Conservation (phyloP, 1,139 yeast genomes). For the Petasospora fabianii region DNA sequence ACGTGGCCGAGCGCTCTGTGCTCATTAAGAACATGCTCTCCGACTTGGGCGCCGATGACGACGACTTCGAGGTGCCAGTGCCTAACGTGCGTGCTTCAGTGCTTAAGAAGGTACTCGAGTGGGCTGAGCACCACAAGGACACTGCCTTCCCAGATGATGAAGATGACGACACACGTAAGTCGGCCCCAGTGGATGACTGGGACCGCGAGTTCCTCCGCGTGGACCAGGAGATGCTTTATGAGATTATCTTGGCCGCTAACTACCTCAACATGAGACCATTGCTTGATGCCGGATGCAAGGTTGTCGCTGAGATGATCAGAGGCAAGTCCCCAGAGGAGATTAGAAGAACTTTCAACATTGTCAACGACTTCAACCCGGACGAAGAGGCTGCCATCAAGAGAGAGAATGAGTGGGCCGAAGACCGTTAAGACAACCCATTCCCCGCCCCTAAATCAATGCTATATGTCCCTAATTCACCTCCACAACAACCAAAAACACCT, state of each 20-base stretch:
- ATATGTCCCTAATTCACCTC: not conserved
- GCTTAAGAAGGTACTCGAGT: conserved; percentile 85
- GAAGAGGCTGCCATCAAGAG: conserved; percentile 97
- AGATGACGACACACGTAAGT: conserved; percentile 76
- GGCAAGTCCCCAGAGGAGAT: conserved; percentile 96
- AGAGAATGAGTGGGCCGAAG: conserved; percentile 99
- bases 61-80: conserved; percentile 75
- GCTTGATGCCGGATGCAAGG: conserved; percentile 93
- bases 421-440: conserved; percentile 48
- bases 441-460: not conserved
- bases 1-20: conserved; percentile 87
- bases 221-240: conserved; percentile 98
- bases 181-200: conserved; percentile 92
- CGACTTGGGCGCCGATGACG: conserved; percentile 57
- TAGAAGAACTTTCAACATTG: conserved; percentile 92
- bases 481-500: too few relatives aligned
- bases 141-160: conserved; percentile 75
- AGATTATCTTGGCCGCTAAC: conserved; percentile 93
- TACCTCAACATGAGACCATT: conserved; percentile 91
- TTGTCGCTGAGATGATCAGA: conserved; percentile 97
- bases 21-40: conserved; percentile 87
- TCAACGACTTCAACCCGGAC: conserved; percentile 94
- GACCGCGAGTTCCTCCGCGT: conserved; percentile 93
- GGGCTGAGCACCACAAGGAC: conserved; percentile 96
- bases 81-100: conserved; percentile 89